Evolutionary conservation across 108 stramenopile species (phyloP).

Genomic region (Pelagomonas calceolata): DNA sequence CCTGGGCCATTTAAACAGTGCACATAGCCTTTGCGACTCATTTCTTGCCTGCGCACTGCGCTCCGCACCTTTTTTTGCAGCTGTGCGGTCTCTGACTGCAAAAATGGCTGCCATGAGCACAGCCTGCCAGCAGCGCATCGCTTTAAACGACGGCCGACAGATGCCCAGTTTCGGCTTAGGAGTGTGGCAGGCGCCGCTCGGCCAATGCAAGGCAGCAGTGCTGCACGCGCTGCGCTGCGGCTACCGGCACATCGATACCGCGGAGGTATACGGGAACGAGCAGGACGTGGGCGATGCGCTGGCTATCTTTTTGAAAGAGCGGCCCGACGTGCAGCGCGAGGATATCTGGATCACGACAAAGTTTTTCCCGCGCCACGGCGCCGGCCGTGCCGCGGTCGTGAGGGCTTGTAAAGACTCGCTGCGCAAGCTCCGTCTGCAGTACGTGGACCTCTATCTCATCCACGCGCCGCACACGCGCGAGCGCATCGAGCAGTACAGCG

Average conservation of each 20-base stretch:
- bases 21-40: no score
- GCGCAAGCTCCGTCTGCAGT: slow-evolving; percentile 13
- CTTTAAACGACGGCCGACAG: no score
- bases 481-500: slow-evolving; percentile 2
- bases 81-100: no score
- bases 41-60: no score
- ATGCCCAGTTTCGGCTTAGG: no score
- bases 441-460: slow-evolving; percentile 23
- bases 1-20: no score
- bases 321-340: slow-evolving; percentile 9
- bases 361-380: slow-evolving; percentile 9
- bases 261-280: slow-evolving; percentile 26
- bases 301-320: background rate
- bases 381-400: slow-evolving; percentile 8
- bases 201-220: slow-evolving; percentile 7
- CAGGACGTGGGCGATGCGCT: slow-evolving; percentile 21
- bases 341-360: slow-evolving; percentile 23
- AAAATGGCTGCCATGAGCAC: no score
- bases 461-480: slow-evolving; percentile 13
- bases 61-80: no score
- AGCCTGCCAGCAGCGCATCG: no score
- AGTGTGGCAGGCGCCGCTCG: no score
- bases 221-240: slow-evolving; percentile 5
- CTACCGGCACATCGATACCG: slow-evolving; percentile 24
- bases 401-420: background rate